phyloP scores from a whole-genome alignment of 768 basidiomycete species.

The Macrolepiota fuliginosa region DNA sequence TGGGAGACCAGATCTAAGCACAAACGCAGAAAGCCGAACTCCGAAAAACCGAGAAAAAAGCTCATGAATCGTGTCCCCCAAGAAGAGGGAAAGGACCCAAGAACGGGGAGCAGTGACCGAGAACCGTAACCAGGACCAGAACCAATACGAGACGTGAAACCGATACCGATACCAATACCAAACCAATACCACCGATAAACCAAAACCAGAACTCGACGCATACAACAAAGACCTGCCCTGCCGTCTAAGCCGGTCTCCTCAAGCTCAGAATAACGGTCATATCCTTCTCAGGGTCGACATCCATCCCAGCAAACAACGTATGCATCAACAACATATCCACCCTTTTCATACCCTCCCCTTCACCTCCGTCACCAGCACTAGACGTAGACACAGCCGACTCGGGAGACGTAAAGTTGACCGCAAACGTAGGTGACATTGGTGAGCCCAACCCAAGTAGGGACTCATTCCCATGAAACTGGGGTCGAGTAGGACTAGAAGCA shows the following conservation, averaged over 20 bases:
- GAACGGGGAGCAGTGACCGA: too few relatives aligned
- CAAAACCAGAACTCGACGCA: not conserved
- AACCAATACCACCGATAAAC: not conserved
- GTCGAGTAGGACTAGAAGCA: not conserved
- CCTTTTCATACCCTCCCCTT: slow-evolving; percentile 42
- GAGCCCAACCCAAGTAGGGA: not conserved
- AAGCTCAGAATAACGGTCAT: slow-evolving; percentile 47
- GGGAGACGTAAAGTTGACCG: slow-evolving; percentile 24
- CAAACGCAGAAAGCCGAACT: too few relatives aligned
- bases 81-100: too few relatives aligned
- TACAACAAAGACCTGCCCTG: not conserved
- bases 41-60: too few relatives aligned
- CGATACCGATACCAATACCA: too few relatives aligned
- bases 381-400: slow-evolving; percentile 46
- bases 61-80: too few relatives aligned
- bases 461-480: too few relatives aligned
- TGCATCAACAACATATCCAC: slow-evolving; percentile 49
- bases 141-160: not conserved
- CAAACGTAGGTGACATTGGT: slow-evolving; percentile 24
- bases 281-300: slow-evolving; percentile 33
- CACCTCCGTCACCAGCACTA: slow-evolving; percentile 53
- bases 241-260: slow-evolving; percentile 24
- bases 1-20: not conserved
- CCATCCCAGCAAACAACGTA: slow-evolving; percentile 51
- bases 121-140: not conserved